Conservation (phyloP, 106 monocot genomes). For the Phalaenopsis equestris region DNA sequence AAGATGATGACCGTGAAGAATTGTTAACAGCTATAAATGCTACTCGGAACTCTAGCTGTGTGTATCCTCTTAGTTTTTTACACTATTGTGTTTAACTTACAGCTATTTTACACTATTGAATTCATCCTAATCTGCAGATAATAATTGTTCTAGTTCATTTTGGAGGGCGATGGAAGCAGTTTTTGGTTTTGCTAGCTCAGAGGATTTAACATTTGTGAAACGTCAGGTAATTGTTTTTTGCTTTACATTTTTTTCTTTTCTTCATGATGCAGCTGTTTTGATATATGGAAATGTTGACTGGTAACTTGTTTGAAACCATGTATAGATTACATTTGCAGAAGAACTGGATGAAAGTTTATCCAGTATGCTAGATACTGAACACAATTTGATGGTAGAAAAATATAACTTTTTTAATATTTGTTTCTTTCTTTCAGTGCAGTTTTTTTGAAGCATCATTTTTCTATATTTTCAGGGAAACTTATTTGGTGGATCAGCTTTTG, state of each 20-base stretch:
- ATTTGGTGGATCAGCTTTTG: slow-evolving; percentile 4
- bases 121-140: slow-evolving; percentile 22
- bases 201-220: slow-evolving; percentile 42
- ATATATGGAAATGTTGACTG: background rate
- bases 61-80: slow-evolving; percentile 4
- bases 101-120: background rate
- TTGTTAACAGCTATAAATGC: slow-evolving; percentile 53
- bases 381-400: background rate
- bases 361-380: slow-evolving; percentile 20
- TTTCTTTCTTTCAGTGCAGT: slow-evolving; percentile 1
- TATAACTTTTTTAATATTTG: background rate
- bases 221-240: slow-evolving; percentile 36
- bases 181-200: slow-evolving; percentile 41
- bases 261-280: background rate
- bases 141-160: slow-evolving; percentile 42
- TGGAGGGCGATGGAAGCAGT: slow-evolving; percentile 66
- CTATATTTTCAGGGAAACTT: slow-evolving; percentile 28
- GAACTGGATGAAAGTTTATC: slow-evolving; percentile 55
- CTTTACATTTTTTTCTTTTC: background rate
- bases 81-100: background rate
- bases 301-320: background rate
- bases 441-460: background rate
- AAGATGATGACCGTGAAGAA: slow-evolving; percentile 75
- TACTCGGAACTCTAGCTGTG: slow-evolving; percentile 48
- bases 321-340: slow-evolving; percentile 53